phyloP scores from a whole-genome alignment of 768 basidiomycete genomes.

The Arthromyces matolae region DNA sequence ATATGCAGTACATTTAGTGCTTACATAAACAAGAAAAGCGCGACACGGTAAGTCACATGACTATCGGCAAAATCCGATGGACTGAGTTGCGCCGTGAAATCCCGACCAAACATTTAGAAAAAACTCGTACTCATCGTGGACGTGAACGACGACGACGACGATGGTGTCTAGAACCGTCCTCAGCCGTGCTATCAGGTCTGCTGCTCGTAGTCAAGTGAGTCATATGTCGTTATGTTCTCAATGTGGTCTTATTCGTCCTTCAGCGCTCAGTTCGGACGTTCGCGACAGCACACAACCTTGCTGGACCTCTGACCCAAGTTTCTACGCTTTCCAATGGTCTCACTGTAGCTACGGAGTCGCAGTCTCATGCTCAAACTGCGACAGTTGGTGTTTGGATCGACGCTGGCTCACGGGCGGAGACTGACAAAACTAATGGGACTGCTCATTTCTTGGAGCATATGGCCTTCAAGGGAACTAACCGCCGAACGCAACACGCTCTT shows the following conservation, averaged over 20 bases:
- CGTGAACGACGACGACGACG: slow-evolving; percentile 22
- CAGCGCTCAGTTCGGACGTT: slow-evolving; percentile 51
- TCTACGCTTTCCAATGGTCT: slow-evolving; percentile 93
- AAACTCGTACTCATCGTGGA: slow-evolving; percentile 17
- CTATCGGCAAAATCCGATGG: slow-evolving; percentile 11
- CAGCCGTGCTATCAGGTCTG: slow-evolving; percentile 24
- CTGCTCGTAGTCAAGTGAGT: slow-evolving; percentile 19
- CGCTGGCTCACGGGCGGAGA: slow-evolving; percentile 96
- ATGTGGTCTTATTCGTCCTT: neutral
- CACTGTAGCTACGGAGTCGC: slow-evolving; percentile 90
- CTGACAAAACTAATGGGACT: slow-evolving; percentile 89
- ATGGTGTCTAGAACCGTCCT: slow-evolving; percentile 31
- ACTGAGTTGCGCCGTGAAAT: slow-evolving; percentile 16
- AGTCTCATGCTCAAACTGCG: slow-evolving; percentile 89
- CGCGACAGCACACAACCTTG: slow-evolving; percentile 65
- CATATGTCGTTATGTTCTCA: too few species aligned
- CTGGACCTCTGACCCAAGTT: slow-evolving; percentile 80
- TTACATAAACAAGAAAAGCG: too few species aligned
- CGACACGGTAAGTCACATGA: slow-evolving; percentile 7
- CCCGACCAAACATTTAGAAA: slow-evolving; percentile 12
- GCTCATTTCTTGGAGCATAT: slow-evolving; percentile 99
- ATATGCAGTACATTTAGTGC: too few species aligned
- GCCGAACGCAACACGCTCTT: slow-evolving; percentile 82
- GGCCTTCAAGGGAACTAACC: slow-evolving; percentile 95
- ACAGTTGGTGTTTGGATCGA: slow-evolving; percentile 99